Base-by-base conservation (phyloP, 2,329 filamentous ascomycete species). In the Colletotrichum endophyticum region DNA sequence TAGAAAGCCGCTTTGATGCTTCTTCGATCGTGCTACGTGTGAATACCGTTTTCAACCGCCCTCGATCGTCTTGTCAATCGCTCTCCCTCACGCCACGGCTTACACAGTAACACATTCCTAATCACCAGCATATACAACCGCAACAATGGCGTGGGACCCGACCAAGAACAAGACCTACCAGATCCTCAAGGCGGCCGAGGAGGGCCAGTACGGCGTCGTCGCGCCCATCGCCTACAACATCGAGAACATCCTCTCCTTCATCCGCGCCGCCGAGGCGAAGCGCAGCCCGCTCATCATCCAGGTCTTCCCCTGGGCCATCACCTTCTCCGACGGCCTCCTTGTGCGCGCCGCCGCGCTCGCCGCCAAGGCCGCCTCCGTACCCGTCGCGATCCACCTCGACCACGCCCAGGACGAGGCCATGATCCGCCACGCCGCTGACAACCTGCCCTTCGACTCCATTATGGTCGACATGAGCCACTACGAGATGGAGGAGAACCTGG, bases 401-500 rank as follows among this genome's bases (percentile, higher is more conserved):
- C 92, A 94, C 83, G 91, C 91, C 7, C 92, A 94, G 80, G 88
- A 88, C 9, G 89, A 90, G 30, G 88, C 88, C 74, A 88, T 91
- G 70, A 92, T 94, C 78, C 88, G 88, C 7, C 85, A 84, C 1
- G 92, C 91, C 0, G 91, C 91, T 0, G 86, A 89, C 74, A 85
- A 87, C 5, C 85, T 92, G 32, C 88, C 87, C 1, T 95, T 95
- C 78, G 94, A 95, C 82, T 90, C 88, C 71, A 94, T 95, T 81
- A 95, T 95, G 93, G 91, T 95, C 1, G 94, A 95, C 83, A 95
- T 95, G 93, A 91, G 89, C 73, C 93, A 95, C 82, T 92, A 94
- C 81, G 92, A 94, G 79, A 92, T 92, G 79, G 92, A 89, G 69
- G 93, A 95, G 85, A 95, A 95, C 81, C 86, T 95, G 59, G 85